Base-by-base conservation (phyloP, 1,284 basidiomycete genomes). In the Cerrena zonata region DNA sequence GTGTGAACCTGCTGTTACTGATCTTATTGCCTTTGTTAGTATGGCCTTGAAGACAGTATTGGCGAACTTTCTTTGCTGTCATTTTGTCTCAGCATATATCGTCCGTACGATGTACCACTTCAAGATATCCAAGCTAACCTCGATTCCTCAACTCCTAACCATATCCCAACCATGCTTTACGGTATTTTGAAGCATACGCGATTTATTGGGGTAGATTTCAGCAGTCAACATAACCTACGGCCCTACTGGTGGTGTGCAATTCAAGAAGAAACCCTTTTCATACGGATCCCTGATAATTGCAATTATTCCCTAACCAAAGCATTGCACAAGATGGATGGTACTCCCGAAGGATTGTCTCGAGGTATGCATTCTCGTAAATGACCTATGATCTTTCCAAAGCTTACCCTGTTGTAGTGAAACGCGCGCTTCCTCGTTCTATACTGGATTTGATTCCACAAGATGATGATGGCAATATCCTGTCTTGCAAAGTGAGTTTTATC, bases 1-100 rank as follows among this genome's bases (percentile, higher is more conserved):
- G 7, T 34, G 42, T 5, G 10, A 25, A 44, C 24, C 19, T 22
- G 18, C 42, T 15, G 7, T 15, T 7, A 34, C 30, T 7, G 7
- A 15, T 7, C 7, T 34, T 15, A 34, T 34, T 34, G 7, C 30
- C 15, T 19, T 34, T 19, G 19, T 15, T 47, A 37, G 19, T 11
- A 39, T 18, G 19, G 10, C 39, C 34, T 47, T 11, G 5, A 21
- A 4, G 15, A 27, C 19, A 38, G 22, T 13, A 10, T 47, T 13
- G 30, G 46, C 11, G 34, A 36, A 7, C 46, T 47, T 15, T 24
- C 30, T 24, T 22, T 47, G 10, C 15, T 21, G 10, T 24, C 46
- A 12, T 47, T 47, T 22, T 47, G 46, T 39, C 30, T 47, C 3
- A 23, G 46, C 23, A 30, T 47, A 19, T 11, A 25, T 15, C 12